These are phyloP conservation scores for Artomyces pyxidatus DNA, from an alignment of 768 basidiomycete species.

Conservation along the genomic window DNA sequence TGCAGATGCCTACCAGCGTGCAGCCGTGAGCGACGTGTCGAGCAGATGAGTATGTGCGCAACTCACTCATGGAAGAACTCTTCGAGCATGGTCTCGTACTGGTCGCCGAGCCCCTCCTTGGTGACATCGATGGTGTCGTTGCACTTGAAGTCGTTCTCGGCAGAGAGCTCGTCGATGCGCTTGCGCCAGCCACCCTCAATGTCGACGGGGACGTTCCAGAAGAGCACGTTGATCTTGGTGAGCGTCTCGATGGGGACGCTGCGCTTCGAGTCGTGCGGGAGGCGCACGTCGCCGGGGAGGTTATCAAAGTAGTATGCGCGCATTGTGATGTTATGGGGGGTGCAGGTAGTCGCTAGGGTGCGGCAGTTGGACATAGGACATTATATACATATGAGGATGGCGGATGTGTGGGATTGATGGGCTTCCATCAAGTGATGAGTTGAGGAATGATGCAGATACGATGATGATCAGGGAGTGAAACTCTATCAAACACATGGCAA, in stretches of 20 bases:
- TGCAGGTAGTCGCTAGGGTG: too few species aligned
- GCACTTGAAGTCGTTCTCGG: slow-evolving; percentile 72
- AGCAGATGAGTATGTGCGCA: background rate
- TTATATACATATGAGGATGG: too few species aligned
- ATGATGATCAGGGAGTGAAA: too few species aligned
- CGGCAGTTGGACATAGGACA: too few species aligned
- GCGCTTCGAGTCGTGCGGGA: slow-evolving; percentile 64
- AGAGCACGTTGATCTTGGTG: slow-evolving; percentile 49
- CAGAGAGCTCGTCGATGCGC: slow-evolving; percentile 54
- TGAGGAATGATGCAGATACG: too few species aligned
- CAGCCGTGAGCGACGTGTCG: background rate
- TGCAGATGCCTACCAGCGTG: slow-evolving; percentile 64
- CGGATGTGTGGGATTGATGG: too few species aligned
- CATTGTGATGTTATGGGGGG: slow-evolving; percentile 32
- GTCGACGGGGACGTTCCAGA: slow-evolving; percentile 60
- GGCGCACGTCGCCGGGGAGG: slow-evolving; percentile 71
- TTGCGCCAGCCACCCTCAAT: slow-evolving; percentile 35
- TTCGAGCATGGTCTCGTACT: slow-evolving; percentile 75
- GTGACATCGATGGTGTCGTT: slow-evolving; percentile 73
- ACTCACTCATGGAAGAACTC: slow-evolving; percentile 72
- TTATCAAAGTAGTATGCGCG: slow-evolving; percentile 72
- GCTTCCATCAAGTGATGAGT: too few species aligned
- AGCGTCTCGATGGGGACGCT: slow-evolving; percentile 48
- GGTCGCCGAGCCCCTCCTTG: slow-evolving; percentile 70
- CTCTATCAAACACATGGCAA: too few species aligned